phyloP scores from a whole-genome alignment of 1,284 basidiomycete species.

The Leccinum fallax region DNA sequence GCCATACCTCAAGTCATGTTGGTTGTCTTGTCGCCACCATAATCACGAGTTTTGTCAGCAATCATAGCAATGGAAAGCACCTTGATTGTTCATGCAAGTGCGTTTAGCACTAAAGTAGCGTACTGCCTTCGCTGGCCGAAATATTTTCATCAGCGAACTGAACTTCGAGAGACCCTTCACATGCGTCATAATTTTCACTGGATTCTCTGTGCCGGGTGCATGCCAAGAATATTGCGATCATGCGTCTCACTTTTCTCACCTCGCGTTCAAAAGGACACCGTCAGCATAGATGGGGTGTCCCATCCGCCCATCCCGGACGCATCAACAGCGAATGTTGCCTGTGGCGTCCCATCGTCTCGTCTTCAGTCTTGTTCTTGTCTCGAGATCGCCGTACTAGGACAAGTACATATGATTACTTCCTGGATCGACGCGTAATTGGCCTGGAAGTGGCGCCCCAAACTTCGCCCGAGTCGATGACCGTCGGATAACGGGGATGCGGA shows the following conservation, averaged over 20 bases:
- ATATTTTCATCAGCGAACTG: background rate
- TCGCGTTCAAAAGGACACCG: background rate
- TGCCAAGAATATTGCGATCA: background rate
- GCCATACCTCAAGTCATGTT: background rate
- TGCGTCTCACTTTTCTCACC: background rate
- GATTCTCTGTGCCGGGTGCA: background rate
- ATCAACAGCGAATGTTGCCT: slow-evolving; percentile 1
- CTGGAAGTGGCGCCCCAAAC: background rate
- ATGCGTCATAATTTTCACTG: background rate
- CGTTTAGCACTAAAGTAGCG: background rate
- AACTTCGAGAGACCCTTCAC: background rate
- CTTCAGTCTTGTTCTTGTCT: background rate
- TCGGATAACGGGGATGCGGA: background rate
- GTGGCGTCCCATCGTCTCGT: slow-evolving; percentile 2
- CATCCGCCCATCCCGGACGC: background rate
- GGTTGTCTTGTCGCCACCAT: background rate
- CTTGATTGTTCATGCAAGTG: background rate
- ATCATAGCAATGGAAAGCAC: background rate
- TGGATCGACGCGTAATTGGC: background rate
- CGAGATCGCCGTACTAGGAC: background rate
- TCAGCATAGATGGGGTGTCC: too few species aligned
- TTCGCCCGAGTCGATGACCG: background rate
- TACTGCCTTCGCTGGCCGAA: background rate
- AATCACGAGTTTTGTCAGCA: background rate
- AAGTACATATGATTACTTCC: slow-evolving; percentile 1